Evolutionary conservation across 495 filamentous ascomycete species (phyloP).

Genomic region (Echria macrotheca): DNA sequence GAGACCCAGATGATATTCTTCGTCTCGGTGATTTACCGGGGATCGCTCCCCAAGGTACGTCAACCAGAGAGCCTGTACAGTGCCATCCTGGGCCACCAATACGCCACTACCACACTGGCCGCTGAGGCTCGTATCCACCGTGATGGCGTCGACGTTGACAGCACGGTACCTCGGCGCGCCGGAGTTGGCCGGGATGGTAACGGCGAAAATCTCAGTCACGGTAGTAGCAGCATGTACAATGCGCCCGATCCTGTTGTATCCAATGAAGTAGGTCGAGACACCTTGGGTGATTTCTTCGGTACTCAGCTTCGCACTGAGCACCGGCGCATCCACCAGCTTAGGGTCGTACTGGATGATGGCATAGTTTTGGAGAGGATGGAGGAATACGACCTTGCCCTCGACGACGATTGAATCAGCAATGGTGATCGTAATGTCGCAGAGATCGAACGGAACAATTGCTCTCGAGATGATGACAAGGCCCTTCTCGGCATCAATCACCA

Average conservation of each 20-base stretch:
- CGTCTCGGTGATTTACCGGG: slow-evolving; percentile 71
- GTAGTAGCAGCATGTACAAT: slow-evolving; percentile 91
- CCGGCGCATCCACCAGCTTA: slow-evolving; percentile 82
- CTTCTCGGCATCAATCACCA: slow-evolving; percentile 94
- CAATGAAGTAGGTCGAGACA: slow-evolving; percentile 88
- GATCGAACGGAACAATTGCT: slow-evolving; percentile 90
- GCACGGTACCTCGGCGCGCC: slow-evolving; percentile 90
- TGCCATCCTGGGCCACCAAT: slow-evolving; percentile 80
- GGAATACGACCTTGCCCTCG: slow-evolving; percentile 87
- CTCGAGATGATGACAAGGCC: slow-evolving; percentile 89
- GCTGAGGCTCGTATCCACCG: slow-evolving; percentile 86
- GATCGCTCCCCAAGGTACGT: slow-evolving; percentile 91
- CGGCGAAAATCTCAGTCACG: slow-evolving; percentile 95
- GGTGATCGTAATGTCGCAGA: slow-evolving; percentile 92
- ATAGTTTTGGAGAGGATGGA: slow-evolving; percentile 98
- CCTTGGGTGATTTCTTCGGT: slow-evolving; percentile 77
- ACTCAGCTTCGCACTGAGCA: slow-evolving; percentile 81
- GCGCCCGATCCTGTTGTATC: slow-evolving; percentile 91
- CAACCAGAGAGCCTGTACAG: slow-evolving; percentile 91
- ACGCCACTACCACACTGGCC: slow-evolving; percentile 94
- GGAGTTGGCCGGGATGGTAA: slow-evolving; percentile 89
- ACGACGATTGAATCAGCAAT: slow-evolving; percentile 95
- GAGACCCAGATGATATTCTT: slow-evolving; percentile 94
- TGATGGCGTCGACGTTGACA: slow-evolving; percentile 95
- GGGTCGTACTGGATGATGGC: slow-evolving; percentile 93